Conservation (phyloP, 805 yeast genomes). For the Kockiozyma suomiensis region DNA sequence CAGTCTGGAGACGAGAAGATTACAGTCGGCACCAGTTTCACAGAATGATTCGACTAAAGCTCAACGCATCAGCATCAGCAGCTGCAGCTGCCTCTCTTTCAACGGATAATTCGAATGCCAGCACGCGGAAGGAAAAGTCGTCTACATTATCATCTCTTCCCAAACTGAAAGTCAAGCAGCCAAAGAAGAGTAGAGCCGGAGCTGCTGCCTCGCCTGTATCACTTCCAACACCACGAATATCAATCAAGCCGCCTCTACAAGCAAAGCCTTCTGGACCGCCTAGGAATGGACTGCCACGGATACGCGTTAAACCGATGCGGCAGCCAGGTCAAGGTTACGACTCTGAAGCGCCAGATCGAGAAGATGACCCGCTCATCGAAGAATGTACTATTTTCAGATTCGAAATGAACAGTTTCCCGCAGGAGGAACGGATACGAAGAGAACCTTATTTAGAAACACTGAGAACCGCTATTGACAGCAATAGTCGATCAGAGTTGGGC, state of each 20-base stretch:
- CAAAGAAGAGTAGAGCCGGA: slow-evolving; percentile 16
- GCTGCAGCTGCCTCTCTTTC: slow-evolving; percentile 9
- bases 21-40: too few species aligned
- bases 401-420: slow-evolving; percentile 30
- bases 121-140: slow-evolving; percentile 5
- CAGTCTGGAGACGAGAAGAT: too few species aligned
- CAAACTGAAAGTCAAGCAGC: slow-evolving; percentile 28
- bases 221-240: slow-evolving; percentile 25
- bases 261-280: slow-evolving; percentile 15
- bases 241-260: slow-evolving; percentile 29
- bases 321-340: slow-evolving; percentile 95
- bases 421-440: slow-evolving; percentile 27
- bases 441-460: slow-evolving; percentile 23
- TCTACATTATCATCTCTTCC: slow-evolving; percentile 15
- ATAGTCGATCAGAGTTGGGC: slow-evolving; percentile 60
- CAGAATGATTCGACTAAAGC: slow-evolving; percentile 25
- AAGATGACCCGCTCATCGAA: slow-evolving; percentile 90
- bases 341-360: slow-evolving; percentile 93
- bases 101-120: not conserved
- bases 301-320: slow-evolving; percentile 61
- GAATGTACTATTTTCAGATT: slow-evolving; percentile 76
- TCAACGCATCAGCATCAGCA: slow-evolving; percentile 18
- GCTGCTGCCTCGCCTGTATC: not conserved
- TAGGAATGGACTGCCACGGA: slow-evolving; percentile 43
- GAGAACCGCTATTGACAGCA: slow-evolving; percentile 37